phyloP scores from a whole-genome alignment of 2,329 filamentous ascomycete species.

The Canariomyces notabilis region DNA sequence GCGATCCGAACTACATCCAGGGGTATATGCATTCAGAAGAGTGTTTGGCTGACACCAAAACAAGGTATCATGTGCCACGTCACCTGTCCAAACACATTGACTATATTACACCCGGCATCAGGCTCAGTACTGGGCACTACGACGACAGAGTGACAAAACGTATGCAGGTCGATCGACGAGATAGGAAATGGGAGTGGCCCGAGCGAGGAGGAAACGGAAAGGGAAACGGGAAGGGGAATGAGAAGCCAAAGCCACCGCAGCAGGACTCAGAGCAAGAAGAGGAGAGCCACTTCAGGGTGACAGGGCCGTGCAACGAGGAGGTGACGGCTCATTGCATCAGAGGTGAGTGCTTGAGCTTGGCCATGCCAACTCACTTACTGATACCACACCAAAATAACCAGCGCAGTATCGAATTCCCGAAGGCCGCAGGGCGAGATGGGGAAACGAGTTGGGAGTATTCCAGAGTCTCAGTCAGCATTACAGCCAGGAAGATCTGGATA shows the following conservation, averaged over 20 bases:
- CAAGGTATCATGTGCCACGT: conserved; percentile 41
- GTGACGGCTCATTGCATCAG: conserved; percentile 21
- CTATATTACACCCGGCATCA: conserved; percentile 53
- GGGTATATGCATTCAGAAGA: too few species aligned
- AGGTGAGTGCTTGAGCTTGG: background rate
- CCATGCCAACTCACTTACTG: background rate
- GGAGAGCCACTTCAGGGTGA: conserved; percentile 13
- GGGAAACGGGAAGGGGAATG: background rate
- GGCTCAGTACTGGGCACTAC: conserved; percentile 30
- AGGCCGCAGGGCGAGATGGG: conserved; percentile 16
- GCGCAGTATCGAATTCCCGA: conserved; percentile 25
- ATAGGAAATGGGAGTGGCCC: background rate
- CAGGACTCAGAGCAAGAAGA: background rate
- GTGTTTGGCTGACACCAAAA: background rate
- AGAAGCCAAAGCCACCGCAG: conserved; percentile 2
- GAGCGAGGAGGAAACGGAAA: background rate
- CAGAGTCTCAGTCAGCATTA: conserved; percentile 27
- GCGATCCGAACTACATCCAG: too few species aligned
- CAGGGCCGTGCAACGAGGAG: conserved; percentile 18
- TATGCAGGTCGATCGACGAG: conserved; percentile 6
- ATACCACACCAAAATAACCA: conserved; percentile 6
- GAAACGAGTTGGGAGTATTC: conserved; percentile 27
- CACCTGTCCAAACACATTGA: conserved; percentile 46
- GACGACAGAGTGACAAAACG: conserved; percentile 12
- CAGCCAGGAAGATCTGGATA: conserved; percentile 25